Evolutionary conservation across 2,329 filamentous ascomycete genomes (phyloP), one percentile per base, ranked within the genome.

Genomic region (Parasarocladium wereldwijsianum): DNA sequence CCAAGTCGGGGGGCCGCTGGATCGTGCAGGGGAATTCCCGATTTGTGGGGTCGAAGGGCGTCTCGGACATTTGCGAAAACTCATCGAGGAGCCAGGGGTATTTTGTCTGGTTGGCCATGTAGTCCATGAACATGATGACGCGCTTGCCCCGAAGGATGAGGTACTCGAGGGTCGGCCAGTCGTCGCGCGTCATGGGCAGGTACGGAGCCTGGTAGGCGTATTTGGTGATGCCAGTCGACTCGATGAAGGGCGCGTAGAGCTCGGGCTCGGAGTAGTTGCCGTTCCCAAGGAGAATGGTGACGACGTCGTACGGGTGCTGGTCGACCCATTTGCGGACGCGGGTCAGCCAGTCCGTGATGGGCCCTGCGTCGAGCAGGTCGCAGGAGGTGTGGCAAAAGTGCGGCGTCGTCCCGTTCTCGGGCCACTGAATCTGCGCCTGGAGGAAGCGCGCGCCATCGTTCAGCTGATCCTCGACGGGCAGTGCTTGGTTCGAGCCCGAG

Each of bases 31-130:
- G 84, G 49, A 93, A 93, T 1, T 51, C 49, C 28, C 55, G 55
- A 45, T 72, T 50, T 11, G 52, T 45, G 3, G 72, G 84, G 31
- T 84, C 81, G 48, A 93, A 94, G 0, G 82, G 81, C 1, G 85
- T 87, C 57, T 94, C 83, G 81, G 82, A 93, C 56, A 92, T 68
- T 46, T 93, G 80, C 5, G 69, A 70, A 57, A 93, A 94, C 52
- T 94, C 66, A 50, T 93, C 82, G 23, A 93, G 62, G 24, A 93
- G 66, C 71, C 83, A 94, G 0, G 86, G 84, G 12, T 83, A 76
- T 13, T 65, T 62, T 1, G 63, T 70, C 53, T 92, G 80, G 49
- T 93, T 75, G 39, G 84, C 81, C 39, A 76, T 62, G 58, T 92
- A 92, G 55, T 92, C 84, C 56, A 92, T 67, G 54, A 90, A 84